Percentiles rank a stretch among this genome's conserved stretches.
These are phyloP conservation scores for Cryptococcus floricola DNA, from an alignment of 1,284 basidiomycete species.

Conservation along the genomic window DNA sequence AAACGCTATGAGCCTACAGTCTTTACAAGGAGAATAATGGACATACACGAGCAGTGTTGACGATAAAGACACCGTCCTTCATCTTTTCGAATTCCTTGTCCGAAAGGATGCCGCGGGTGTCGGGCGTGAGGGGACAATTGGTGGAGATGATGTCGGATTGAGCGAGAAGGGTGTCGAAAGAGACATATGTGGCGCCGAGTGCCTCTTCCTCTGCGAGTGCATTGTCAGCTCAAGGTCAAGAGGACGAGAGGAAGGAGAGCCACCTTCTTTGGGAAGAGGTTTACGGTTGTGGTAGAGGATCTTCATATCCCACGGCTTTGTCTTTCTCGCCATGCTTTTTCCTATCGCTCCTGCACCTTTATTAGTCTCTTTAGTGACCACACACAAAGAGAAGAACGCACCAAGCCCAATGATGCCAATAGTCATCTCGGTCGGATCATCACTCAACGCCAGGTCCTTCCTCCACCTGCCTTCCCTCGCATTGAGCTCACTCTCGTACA, in stretches of 20 bases:
- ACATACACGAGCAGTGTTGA: constrained; percentile 40
- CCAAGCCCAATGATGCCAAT: constrained; percentile 26
- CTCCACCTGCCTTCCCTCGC: constrained; percentile 21
- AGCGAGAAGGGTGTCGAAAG: constrained; percentile 39
- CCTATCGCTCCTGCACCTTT: constrained; percentile 20
- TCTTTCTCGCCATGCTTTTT: constrained; percentile 24
- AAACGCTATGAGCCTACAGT: not conserved
- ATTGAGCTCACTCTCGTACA: constrained; percentile 13
- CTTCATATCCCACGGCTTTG: constrained; percentile 24
- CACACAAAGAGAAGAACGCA: not conserved
- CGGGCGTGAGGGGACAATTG: constrained; percentile 33
- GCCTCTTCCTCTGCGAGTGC: constrained; percentile 19
- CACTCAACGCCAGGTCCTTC: constrained; percentile 14
- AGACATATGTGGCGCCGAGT: constrained; percentile 23
- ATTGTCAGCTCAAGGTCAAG: not conserved
- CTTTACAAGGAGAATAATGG: not conserved
- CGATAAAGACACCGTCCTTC: constrained; percentile 41
- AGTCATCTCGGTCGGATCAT: constrained; percentile 17
- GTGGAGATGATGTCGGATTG: constrained; percentile 36
- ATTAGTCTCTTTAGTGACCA: not conserved
- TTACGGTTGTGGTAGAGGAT: constrained; percentile 28
- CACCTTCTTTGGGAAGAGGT: constrained; percentile 18
- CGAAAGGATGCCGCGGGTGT: constrained; percentile 31
- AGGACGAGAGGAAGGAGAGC: not conserved
- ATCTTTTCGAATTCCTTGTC: constrained; percentile 38